A percentile compares a stretch with the other conserved stretches of the same genome.
Conservation (phyloP, 1,284 basidiomycete species). For the Cryptococcus sp. region DNA sequence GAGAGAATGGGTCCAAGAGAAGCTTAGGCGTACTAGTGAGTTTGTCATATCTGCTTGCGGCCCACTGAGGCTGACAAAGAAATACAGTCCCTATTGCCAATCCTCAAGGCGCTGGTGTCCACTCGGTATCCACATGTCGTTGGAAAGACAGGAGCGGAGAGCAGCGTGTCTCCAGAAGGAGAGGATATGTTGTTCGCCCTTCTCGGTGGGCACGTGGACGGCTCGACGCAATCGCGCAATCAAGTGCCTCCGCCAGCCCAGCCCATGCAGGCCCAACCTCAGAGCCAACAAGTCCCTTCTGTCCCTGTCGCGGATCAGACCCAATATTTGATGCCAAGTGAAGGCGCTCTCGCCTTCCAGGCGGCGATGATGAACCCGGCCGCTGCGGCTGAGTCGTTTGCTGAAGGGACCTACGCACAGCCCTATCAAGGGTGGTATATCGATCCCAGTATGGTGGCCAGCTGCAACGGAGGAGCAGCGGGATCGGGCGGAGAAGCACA, state of each 20-base stretch:
- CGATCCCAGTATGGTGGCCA: not conserved
- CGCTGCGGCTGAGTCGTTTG: slow-evolving; percentile 11
- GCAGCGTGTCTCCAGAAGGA: slow-evolving; percentile 24
- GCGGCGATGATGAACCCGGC: slow-evolving; percentile 11
- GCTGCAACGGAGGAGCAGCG: no score
- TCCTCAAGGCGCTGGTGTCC: slow-evolving; percentile 37
- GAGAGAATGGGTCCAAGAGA: slow-evolving; percentile 35
- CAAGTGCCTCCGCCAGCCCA: slow-evolving; percentile 2
- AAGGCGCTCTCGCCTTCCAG: not conserved
- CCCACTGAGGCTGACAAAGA: not conserved
- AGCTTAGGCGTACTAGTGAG: slow-evolving; percentile 33
- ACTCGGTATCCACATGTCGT: slow-evolving; percentile 40
- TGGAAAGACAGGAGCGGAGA: slow-evolving; percentile 19
- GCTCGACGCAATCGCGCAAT: slow-evolving; percentile 1
- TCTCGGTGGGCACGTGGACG: slow-evolving; percentile 44
- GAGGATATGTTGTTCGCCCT: slow-evolving; percentile 49
- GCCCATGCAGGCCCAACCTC: not conserved
- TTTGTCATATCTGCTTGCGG: not conserved
- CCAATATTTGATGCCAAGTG: not conserved
- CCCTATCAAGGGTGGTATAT: slow-evolving; percentile 6
- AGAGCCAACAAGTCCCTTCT: not conserved
- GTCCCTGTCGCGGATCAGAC: not conserved
- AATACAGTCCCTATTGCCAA: slow-evolving; percentile 34
- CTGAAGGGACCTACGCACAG: slow-evolving; percentile 6
- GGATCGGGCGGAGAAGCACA: slow-evolving; percentile 4